Percentiles rank a stretch among this genome's conserved stretches.
Evolutionary conservation across 1,284 basidiomycete species (phyloP).

Genomic region (Xerocomus tenax): DNA sequence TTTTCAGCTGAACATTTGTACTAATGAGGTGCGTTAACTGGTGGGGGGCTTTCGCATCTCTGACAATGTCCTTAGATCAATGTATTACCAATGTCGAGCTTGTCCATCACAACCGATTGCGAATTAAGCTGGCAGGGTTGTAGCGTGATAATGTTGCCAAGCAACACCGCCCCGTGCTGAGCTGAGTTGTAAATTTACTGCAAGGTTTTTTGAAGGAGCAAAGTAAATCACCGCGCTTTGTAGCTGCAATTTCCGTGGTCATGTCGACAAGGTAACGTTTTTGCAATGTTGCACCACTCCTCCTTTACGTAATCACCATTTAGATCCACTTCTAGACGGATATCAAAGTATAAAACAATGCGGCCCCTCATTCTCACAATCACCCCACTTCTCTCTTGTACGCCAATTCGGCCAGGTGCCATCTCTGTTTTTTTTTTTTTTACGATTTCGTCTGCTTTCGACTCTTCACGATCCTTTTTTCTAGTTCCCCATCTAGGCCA

Average conservation of each 20-base stretch:
- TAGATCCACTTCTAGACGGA: not conserved
- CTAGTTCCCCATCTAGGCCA: not conserved
- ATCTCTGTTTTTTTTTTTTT: not conserved
- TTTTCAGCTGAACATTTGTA: not conserved
- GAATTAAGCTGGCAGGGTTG: constrained; percentile 1
- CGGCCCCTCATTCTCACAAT: constrained; percentile 13
- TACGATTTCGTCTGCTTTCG: constrained; percentile 9
- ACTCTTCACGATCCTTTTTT: constrained; percentile 1
- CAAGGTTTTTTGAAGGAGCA: not conserved
- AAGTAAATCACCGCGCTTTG: constrained; percentile 4
- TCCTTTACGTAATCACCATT: constrained; percentile 16
- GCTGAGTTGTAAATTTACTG: not conserved
- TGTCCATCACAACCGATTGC: constrained; percentile 8
- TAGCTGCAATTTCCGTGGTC: not conserved
- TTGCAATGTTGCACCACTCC: constrained; percentile 1
- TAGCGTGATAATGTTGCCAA: constrained; percentile 15
- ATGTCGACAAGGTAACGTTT: constrained; percentile 24
- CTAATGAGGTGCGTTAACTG: constrained; percentile 8
- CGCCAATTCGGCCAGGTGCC: constrained; percentile 22
- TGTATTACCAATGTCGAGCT: not conserved
- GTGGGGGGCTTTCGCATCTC: not conserved
- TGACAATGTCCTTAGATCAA: constrained; percentile 7
- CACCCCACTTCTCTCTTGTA: not conserved
- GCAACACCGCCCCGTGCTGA: constrained; percentile 3
- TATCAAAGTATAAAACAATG: constrained; percentile 14